Conservation (phyloP, 768 basidiomycete species). For the Leccinum subgranulosum region DNA sequence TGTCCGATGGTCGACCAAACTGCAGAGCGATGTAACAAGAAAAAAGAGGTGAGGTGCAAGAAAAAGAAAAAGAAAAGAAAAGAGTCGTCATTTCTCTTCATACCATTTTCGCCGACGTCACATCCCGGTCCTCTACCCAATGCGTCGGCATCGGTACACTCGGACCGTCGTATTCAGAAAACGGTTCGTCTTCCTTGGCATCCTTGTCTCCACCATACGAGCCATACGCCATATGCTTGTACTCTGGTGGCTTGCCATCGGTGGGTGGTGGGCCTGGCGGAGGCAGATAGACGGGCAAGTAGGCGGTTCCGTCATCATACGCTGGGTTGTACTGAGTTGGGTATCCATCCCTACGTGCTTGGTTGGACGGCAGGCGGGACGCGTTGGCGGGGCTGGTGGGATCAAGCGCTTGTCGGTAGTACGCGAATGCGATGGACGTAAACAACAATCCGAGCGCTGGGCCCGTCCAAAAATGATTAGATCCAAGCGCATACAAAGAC, state of each 20-base stretch:
- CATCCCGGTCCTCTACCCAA: constrained; percentile 44
- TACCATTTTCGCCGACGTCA: constrained; percentile 18
- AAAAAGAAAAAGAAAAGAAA: neutral
- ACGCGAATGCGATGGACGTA: constrained; percentile 62
- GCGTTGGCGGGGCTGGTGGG: constrained; percentile 57
- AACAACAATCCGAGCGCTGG: constrained; percentile 60
- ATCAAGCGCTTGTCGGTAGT: constrained; percentile 72
- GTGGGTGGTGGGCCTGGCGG: constrained; percentile 50
- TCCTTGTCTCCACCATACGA: constrained; percentile 28
- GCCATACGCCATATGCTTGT: constrained; percentile 37
- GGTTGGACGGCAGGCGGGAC: constrained; percentile 40
- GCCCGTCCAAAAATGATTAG: neutral
- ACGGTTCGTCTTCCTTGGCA: constrained; percentile 49
- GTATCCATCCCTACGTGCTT: constrained; percentile 35
- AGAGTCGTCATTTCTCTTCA: neutral
- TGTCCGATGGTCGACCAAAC: neutral
- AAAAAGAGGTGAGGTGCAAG: neutral
- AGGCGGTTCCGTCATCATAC: constrained; percentile 35
- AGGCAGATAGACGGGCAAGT: constrained; percentile 41
- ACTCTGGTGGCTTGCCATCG: constrained; percentile 50
- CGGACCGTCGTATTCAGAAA: constrained; percentile 46
- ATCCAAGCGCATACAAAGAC: neutral
- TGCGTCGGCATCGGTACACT: constrained; percentile 33
- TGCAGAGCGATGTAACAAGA: neutral
- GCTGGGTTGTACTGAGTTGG: constrained; percentile 60